Percentiles rank a stretch among this genome's conserved stretches.
phyloP scores from a whole-genome alignment of 208 protist genomes.

The Novymonas esmeraldas region DNA sequence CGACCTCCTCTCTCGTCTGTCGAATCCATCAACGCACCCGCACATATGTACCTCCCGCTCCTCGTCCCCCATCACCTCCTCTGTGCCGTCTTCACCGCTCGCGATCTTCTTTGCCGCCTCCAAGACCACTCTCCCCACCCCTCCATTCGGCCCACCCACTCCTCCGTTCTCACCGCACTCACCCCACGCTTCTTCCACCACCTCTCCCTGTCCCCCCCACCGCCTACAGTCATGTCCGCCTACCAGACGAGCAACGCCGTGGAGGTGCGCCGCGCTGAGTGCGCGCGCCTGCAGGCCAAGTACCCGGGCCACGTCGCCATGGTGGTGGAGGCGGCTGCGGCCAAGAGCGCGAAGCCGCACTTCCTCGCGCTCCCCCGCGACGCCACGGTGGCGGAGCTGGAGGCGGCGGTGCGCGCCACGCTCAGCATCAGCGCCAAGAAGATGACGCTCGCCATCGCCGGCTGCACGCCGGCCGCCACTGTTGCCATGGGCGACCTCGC shows the following conservation, averaged over 20 bases:
- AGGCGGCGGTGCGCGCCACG: conserved; percentile 10
- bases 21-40: no score
- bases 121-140: neutral
- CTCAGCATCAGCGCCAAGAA: conserved; percentile 9
- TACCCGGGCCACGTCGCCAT: conserved; percentile 24
- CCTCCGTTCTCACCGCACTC: neutral
- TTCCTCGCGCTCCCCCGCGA: conserved; percentile 28
- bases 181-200: neutral
- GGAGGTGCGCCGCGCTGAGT: conserved; percentile 28
- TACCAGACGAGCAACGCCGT: conserved; percentile 10
- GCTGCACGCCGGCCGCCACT: conserved; percentile 22
- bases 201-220: neutral
- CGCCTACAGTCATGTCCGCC: conserved; percentile 6
- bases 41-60: no score
- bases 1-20: no score
- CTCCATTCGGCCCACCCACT: neutral
- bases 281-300: conserved; percentile 34
- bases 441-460: conserved; percentile 28
- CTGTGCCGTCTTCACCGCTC: no score
- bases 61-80: no score
- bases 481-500: conserved; percentile 18
- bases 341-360: conserved; percentile 20
- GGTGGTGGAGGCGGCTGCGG: conserved; percentile 25
- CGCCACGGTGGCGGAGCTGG: conserved; percentile 25
- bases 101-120: no score